These are phyloP conservation scores for Jaapia argillacea DNA, from an alignment of 768 basidiomycete species.

Conservation along the genomic window DNA sequence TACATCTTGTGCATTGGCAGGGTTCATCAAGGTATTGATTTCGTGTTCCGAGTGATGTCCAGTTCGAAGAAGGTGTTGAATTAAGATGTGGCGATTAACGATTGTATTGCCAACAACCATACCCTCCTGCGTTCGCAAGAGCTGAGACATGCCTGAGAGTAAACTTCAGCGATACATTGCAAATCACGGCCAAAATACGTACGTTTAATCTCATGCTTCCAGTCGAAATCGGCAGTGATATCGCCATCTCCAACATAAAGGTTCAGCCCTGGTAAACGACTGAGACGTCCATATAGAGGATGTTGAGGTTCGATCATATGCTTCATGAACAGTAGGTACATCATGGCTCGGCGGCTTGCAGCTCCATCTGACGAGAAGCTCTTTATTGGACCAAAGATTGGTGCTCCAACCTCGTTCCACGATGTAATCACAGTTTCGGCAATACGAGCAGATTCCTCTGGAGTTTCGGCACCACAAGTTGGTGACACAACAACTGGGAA, in stretches of 20 bases:
- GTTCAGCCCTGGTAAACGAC: slow-evolving; percentile 10
- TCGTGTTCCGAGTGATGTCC: slow-evolving; percentile 4
- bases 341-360: slow-evolving; percentile 8
- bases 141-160: slow-evolving; percentile 7
- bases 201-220: slow-evolving; percentile 14
- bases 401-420: slow-evolving; percentile 7
- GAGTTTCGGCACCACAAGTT: slow-evolving; percentile 10
- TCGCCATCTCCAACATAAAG: slow-evolving; percentile 7
- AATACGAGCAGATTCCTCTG: neutral
- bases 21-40: slow-evolving; percentile 8
- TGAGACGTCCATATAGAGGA: slow-evolving; percentile 8
- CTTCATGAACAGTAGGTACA: slow-evolving; percentile 9
- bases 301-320: slow-evolving; percentile 3
- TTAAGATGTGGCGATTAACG: slow-evolving; percentile 8
- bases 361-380: slow-evolving; percentile 12
- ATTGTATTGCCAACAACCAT: slow-evolving; percentile 7
- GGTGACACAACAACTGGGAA: slow-evolving; percentile 12
- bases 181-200: slow-evolving; percentile 1
- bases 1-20: slow-evolving; percentile 16
- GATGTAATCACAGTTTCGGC: slow-evolving; percentile 3
- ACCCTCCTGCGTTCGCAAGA: slow-evolving; percentile 8
- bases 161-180: neutral
- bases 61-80: slow-evolving; percentile 4
- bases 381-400: slow-evolving; percentile 8
- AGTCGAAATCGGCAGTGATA: slow-evolving; percentile 9